These are phyloP conservation scores for Vitis vinifera DNA, from an alignment of 164 flowering plant species.

Conservation along the genomic window ASM3070453v1 NC_081812.1:22805001-22805500, in stretches of 20 bases:
- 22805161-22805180: constrained; percentile 6
- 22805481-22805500: constrained; percentile 37
- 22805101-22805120: not conserved
- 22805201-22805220: constrained; percentile 2
- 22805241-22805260: not conserved
- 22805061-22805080: constrained; percentile 6
- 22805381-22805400: too few species aligned
- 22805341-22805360: too few species aligned
- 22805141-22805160: constrained; percentile 5
- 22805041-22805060: not conserved
- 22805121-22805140: constrained; percentile 23
- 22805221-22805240: not conserved
- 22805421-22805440: not conserved
- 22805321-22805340: too few species aligned
- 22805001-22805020: too few species aligned
- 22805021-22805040: too few species aligned
- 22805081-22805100: constrained; percentile 26
- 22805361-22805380: too few species aligned
- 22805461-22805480: too few species aligned
- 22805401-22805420: not conserved
- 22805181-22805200: not conserved
- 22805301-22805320: too few species aligned
- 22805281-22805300: not conserved
- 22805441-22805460: not conserved
- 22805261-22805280: too few species aligned